These are phyloP conservation scores for Pseudozyma hubeiensis DNA, from an alignment of 1,284 basidiomycete genomes.

Conservation along the genomic window DNA sequence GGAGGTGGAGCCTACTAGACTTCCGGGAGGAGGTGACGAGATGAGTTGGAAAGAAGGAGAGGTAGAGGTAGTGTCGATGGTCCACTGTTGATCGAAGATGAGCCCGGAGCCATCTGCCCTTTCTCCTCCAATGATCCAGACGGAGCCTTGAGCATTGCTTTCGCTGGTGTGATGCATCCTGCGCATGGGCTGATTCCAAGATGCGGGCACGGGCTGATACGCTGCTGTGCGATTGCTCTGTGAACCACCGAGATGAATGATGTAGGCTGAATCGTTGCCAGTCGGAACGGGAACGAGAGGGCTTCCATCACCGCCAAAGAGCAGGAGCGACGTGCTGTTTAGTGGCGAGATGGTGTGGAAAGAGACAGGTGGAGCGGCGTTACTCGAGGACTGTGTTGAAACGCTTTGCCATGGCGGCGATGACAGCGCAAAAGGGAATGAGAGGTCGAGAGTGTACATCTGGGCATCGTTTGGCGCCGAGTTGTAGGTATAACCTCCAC, in stretches of 20 bases:
- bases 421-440: constrained; percentile 28
- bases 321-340: constrained; percentile 35
- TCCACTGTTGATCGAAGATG: constrained; percentile 50
- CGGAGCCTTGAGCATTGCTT: constrained; percentile 34
- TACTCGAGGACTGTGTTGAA: constrained; percentile 1
- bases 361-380: constrained; percentile 38
- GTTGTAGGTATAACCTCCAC: constrained; percentile 57
- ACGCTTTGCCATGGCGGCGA: constrained; percentile 53
- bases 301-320: constrained; percentile 59
- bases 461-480: constrained; percentile 54
- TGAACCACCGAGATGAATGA: constrained; percentile 37
- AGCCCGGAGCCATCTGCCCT: constrained; percentile 57
- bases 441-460: constrained; percentile 55
- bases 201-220: constrained; percentile 21
- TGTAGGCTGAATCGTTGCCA: constrained; percentile 58
- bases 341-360: constrained; percentile 63
- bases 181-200: constrained; percentile 59
- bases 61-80: constrained; percentile 15
- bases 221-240: constrained; percentile 15
- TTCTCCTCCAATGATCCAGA: constrained; percentile 61
- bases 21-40: constrained; percentile 30
- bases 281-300: constrained; percentile 45
- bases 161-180: constrained; percentile 56
- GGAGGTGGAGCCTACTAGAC: constrained; percentile 49
- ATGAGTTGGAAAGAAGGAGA: constrained; percentile 28